Evolutionary conservation across 1,284 basidiomycete species (phyloP).

Genomic region (Ustilago trichophora): DNA sequence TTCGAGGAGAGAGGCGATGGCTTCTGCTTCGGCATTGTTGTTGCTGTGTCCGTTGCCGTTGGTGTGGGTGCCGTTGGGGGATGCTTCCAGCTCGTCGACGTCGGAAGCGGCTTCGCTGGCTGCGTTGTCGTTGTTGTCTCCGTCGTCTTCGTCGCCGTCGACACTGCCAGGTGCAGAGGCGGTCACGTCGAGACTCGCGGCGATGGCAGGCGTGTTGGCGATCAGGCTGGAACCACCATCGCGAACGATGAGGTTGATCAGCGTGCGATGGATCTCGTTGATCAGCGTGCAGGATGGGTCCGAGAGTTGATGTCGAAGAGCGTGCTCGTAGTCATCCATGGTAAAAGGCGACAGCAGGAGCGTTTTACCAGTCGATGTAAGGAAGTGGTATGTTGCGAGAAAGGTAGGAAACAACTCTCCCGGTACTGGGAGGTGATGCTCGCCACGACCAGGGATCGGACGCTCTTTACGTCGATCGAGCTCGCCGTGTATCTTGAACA

Average conservation of each 20-base stretch:
- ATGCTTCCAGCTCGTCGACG: constrained; percentile 34
- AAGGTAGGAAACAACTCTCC: constrained; percentile 81
- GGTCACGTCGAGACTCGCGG: constrained; percentile 11
- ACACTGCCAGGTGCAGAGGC: constrained; percentile 46
- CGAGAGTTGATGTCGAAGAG: constrained; percentile 78
- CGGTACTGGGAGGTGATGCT: constrained; percentile 79
- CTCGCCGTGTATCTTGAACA: constrained; percentile 51
- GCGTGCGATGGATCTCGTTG: constrained; percentile 84
- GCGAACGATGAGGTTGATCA: constrained; percentile 83
- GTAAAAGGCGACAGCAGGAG: constrained; percentile 89
- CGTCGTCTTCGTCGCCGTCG: constrained; percentile 65
- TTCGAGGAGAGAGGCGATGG: constrained; percentile 38
- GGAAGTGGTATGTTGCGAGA: constrained; percentile 88
- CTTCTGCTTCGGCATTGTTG: constrained; percentile 34
- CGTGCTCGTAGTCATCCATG: constrained; percentile 90
- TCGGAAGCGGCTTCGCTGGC: constrained; percentile 39
- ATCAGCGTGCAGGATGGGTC: constrained; percentile 81
- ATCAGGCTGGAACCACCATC: constrained; percentile 71
- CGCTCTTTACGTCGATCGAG: constrained; percentile 67
- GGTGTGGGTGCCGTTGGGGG: constrained; percentile 10
- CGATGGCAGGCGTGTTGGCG: constrained; percentile 12
- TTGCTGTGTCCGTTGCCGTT: no score
- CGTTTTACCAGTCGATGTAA: constrained; percentile 88
- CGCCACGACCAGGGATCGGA: constrained; percentile 76
- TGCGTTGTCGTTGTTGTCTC: no score